These are phyloP conservation scores for Oehlia diaphana DNA, from an alignment of 192 early-diverging fungal species.

Conservation along the genomic window DNA sequence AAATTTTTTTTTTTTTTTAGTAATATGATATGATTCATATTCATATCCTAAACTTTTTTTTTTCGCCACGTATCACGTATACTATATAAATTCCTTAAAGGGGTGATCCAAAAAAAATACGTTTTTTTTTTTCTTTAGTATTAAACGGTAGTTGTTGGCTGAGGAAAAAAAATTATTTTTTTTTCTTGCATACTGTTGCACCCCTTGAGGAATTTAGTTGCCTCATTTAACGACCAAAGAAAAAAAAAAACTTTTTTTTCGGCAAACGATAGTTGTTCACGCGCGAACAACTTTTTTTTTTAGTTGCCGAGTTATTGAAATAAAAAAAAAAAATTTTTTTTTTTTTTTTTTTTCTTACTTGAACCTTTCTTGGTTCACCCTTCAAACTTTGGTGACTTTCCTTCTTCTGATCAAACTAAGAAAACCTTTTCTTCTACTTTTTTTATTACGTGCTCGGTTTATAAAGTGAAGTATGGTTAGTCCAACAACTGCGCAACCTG, in stretches of 20 bases:
- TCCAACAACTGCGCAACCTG: slow-evolving; percentile 30
- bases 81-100: slow-evolving; percentile 13
- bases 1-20: background rate
- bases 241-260: too few relatives aligned
- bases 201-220: too few relatives aligned
- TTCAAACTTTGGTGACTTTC: background rate
- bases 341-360: background rate
- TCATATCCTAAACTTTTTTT: slow-evolving; percentile 4
- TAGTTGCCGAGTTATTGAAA: too few relatives aligned
- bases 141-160: too few relatives aligned
- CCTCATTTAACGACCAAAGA: too few relatives aligned
- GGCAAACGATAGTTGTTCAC: too few relatives aligned
- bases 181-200: too few relatives aligned
- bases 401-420: background rate
- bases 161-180: too few relatives aligned
- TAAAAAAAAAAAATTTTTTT: too few relatives aligned
- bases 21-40: background rate
- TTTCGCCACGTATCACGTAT: slow-evolving; percentile 22
- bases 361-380: background rate
- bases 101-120: background rate
- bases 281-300: too few relatives aligned
- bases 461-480: slow-evolving; percentile 21
- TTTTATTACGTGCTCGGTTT: background rate
- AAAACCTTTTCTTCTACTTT: background rate
- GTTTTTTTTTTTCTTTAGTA: too few relatives aligned